Conservation (phyloP, 805 yeast species). For the Sungouiella blattae region DNA sequence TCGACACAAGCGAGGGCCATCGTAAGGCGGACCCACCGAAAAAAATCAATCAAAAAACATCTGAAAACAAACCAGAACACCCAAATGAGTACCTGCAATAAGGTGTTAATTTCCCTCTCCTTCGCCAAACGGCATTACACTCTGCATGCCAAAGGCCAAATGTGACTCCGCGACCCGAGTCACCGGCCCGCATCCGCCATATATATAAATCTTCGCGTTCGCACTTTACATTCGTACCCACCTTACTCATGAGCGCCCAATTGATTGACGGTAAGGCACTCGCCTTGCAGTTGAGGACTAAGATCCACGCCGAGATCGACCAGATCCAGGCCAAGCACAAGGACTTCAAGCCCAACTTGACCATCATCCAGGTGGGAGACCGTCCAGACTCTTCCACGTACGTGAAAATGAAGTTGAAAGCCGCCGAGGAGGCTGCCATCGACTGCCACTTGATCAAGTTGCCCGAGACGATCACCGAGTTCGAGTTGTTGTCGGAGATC, state of each 20-base stretch:
- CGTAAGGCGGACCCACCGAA: too few relatives aligned
- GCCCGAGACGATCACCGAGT: slow-evolving; percentile 54
- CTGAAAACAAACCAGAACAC: too few relatives aligned
- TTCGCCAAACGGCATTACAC: too few relatives aligned
- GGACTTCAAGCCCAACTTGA: slow-evolving; percentile 59
- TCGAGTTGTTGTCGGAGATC: slow-evolving; percentile 52
- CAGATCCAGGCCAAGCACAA: slow-evolving; percentile 43
- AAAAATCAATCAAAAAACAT: too few relatives aligned
- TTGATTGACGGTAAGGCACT: slow-evolving; percentile 45
- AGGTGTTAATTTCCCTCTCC: too few relatives aligned
- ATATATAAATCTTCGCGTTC: slow-evolving; percentile 2
- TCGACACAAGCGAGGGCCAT: too few relatives aligned
- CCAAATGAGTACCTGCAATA: too few relatives aligned
- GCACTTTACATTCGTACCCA: not conserved
- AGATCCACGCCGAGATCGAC: slow-evolving; percentile 38
- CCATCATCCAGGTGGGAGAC: slow-evolving; percentile 73
- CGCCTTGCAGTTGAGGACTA: slow-evolving; percentile 37
- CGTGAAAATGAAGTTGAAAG: slow-evolving; percentile 75
- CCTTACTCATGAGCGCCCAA: slow-evolving; percentile 33
- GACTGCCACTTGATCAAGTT: slow-evolving; percentile 57
- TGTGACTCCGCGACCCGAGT: too few relatives aligned
- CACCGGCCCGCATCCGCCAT: too few relatives aligned
- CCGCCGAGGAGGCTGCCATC: slow-evolving; percentile 68
- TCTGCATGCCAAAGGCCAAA: too few relatives aligned
- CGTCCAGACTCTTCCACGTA: slow-evolving; percentile 80